These are phyloP conservation scores for Ophiostoma angusticollis DNA, from an alignment of 2,329 filamentous ascomycete species.

Conservation along the genomic window DNA sequence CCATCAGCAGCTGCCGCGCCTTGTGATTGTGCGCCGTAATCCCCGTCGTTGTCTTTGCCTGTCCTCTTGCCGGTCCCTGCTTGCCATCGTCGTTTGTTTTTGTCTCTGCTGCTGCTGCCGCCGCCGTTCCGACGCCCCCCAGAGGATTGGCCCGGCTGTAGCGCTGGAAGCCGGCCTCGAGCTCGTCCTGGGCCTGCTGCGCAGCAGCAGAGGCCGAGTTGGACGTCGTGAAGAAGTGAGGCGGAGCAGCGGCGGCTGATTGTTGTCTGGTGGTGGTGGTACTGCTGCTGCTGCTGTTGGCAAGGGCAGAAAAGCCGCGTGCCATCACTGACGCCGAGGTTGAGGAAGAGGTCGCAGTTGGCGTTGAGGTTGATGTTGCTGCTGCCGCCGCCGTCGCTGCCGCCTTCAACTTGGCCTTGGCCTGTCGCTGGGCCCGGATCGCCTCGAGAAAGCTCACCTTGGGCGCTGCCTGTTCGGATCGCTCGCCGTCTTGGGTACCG, in stretches of 20 bases:
- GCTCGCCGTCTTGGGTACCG: background rate
- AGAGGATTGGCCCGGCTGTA: slow-evolving; percentile 10
- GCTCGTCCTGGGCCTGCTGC: slow-evolving; percentile 8
- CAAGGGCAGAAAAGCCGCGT: slow-evolving; percentile 3
- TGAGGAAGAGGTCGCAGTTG: background rate
- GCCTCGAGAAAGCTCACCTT: slow-evolving; percentile 8
- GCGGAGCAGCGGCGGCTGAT: too few species aligned
- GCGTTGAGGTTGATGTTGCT: background rate
- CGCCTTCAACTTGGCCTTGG: background rate
- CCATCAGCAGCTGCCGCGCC: slow-evolving; percentile 9
- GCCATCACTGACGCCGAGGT: background rate
- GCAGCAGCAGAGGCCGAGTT: too few species aligned
- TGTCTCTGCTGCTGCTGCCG: background rate
- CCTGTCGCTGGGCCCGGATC: slow-evolving; percentile 7
- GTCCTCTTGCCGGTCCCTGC: background rate
- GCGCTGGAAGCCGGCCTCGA: slow-evolving; percentile 7
- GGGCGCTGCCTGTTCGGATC: background rate
- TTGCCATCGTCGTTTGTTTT: background rate
- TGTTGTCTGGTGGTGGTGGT: background rate
- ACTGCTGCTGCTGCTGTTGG: too few species aligned
- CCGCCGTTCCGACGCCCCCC: slow-evolving; percentile 6
- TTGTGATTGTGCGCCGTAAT: slow-evolving; percentile 1
- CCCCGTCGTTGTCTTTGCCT: background rate
- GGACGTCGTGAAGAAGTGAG: too few species aligned
- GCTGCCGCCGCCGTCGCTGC: background rate